Percentiles rank a stretch among this genome's conserved stretches.
These are phyloP conservation scores for Curvularia sp. DNA, from an alignment of 2,329 filamentous ascomycete genomes.

Conservation along the genomic window DNA sequence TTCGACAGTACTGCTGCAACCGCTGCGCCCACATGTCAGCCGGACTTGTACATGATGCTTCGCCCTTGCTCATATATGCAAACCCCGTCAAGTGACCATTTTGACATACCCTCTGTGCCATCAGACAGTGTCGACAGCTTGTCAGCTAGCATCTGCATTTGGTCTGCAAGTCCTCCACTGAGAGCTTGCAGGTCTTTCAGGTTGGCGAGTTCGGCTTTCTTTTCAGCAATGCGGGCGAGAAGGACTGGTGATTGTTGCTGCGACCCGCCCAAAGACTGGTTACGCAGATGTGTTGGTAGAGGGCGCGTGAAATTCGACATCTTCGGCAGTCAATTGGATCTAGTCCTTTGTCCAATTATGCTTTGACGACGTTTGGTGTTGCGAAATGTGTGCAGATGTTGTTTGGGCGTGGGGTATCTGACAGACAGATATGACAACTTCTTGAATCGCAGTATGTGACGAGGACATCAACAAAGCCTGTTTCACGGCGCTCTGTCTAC, in stretches of 20 bases:
- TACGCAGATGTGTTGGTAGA: slow-evolving; percentile 71
- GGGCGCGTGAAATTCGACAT: slow-evolving; percentile 54
- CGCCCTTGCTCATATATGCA: not conserved
- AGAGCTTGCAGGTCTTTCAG: slow-evolving; percentile 79
- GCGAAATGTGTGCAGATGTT: not conserved
- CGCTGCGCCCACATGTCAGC: slow-evolving; percentile 58
- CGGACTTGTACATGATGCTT: slow-evolving; percentile 10
- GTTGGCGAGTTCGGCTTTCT: slow-evolving; percentile 82
- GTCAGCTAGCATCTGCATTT: slow-evolving; percentile 83
- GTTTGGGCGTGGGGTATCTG: not conserved
- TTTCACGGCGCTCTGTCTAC: not conserved
- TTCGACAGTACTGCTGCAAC: slow-evolving; percentile 85
- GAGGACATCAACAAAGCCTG: too few species aligned
- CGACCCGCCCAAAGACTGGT: slow-evolving; percentile 49
- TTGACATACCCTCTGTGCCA: slow-evolving; percentile 74
- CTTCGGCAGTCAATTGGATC: not conserved
- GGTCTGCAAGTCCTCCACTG: slow-evolving; percentile 76
- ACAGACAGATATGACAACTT: not conserved
- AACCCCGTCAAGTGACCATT: too few species aligned
- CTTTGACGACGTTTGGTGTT: not conserved
- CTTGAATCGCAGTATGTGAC: not conserved
- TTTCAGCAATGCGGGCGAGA: slow-evolving; percentile 80
- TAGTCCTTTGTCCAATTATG: slow-evolving; percentile 4
- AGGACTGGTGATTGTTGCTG: slow-evolving; percentile 72
- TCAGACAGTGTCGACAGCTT: slow-evolving; percentile 80